phyloP scores from a whole-genome alignment of 73 alveolate species.

The Chromera velia region DNA sequence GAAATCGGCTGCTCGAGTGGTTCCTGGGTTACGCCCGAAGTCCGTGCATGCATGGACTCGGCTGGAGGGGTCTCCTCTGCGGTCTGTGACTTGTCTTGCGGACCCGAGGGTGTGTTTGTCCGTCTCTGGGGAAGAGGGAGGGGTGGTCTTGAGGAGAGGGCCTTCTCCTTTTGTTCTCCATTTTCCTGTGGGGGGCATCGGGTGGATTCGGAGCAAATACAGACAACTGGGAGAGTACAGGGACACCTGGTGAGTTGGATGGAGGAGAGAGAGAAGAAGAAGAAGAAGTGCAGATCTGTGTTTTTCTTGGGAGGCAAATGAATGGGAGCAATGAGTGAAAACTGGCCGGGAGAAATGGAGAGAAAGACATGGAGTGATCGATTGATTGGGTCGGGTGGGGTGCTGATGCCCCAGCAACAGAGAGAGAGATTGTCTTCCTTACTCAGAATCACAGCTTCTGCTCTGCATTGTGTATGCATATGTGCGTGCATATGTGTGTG shows the following conservation, averaged over 20 bases:
- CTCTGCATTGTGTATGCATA: too few relatives aligned
- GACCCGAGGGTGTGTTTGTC: neutral
- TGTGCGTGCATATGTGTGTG: too few relatives aligned
- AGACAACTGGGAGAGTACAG: slow-evolving; percentile 8
- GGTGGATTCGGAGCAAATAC: slow-evolving; percentile 23
- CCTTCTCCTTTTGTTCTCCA: slow-evolving; percentile 23
- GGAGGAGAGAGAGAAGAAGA: neutral
- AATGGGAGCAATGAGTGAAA: too few relatives aligned
- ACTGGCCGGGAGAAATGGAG: too few relatives aligned
- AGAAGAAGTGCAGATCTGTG: too few relatives aligned
- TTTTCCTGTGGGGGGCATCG: slow-evolving; percentile 28
- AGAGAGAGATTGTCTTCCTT: too few relatives aligned
- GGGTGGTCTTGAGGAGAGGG: neutral
- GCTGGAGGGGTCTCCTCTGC: neutral
- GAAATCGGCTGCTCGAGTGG: slow-evolving; percentile 21
- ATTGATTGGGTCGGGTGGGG: too few relatives aligned
- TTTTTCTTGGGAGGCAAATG: too few relatives aligned
- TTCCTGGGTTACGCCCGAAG: neutral
- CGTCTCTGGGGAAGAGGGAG: neutral
- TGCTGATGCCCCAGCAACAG: too few relatives aligned
- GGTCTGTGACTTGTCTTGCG: neutral
- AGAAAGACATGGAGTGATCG: too few relatives aligned
- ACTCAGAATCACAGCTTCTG: too few relatives aligned
- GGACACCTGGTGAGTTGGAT: slow-evolving; percentile 14
- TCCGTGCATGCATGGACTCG: slow-evolving; percentile 18